Conservation (phyloP, 1,139 yeast species). For the Kazachstania sp. region DNA sequence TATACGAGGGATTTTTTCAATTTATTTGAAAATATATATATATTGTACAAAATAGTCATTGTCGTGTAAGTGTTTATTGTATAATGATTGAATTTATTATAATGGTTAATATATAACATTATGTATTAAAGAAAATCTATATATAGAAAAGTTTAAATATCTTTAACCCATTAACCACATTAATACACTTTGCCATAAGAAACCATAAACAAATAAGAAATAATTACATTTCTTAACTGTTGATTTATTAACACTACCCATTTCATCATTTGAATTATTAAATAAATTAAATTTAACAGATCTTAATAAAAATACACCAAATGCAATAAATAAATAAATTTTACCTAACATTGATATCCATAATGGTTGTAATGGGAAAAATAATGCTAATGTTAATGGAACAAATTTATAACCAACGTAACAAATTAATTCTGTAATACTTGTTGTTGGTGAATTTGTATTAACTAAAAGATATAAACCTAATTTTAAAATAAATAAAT, state of each 20-base stretch:
- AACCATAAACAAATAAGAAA: conserved; percentile 78
- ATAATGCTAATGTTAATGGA: conserved; percentile 52
- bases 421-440: conserved; percentile 75
- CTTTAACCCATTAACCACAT: conserved; percentile 44
- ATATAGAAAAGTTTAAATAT: no score
- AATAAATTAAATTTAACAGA: conserved; percentile 71
- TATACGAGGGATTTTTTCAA: no score
- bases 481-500: conserved; percentile 50
- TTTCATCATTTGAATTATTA: conserved; percentile 46
- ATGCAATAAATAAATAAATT: conserved; percentile 41
- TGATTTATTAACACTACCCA: conserved; percentile 50
- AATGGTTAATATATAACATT: no score
- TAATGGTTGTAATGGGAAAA: conserved; percentile 35
- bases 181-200: conserved; percentile 61
- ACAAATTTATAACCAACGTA: conserved; percentile 94
- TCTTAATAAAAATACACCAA: conserved; percentile 70
- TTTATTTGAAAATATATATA: no score
- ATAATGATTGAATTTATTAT: no score
- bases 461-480: conserved; percentile 49
- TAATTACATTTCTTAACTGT: conserved; percentile 79
- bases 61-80: no score
- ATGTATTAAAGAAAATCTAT: no score
- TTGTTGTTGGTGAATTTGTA: conserved; percentile 31
- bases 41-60: no score
- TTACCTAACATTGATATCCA: conserved; percentile 36